A percentile compares a stretch with the other conserved stretches of the same genome.
Conservation (phyloP, 169 alveolate species). For the Eimeria acervulina region DNA sequence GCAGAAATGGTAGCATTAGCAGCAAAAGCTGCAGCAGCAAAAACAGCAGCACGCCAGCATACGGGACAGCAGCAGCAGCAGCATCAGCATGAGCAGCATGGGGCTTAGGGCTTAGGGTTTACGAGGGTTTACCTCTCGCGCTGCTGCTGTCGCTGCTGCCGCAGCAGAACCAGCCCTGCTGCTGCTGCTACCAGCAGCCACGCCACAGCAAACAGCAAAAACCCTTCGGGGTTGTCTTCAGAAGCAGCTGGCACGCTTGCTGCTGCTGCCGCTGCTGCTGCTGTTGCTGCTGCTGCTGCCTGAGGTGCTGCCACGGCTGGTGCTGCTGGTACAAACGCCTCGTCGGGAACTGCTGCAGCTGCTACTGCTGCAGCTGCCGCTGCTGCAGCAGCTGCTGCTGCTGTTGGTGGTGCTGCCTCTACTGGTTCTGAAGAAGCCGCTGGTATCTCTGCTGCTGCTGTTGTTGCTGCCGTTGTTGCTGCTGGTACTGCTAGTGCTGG, state of each 20-base stretch:
- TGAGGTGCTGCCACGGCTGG: neutral
- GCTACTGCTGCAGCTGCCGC: conserved; percentile 1
- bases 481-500: conserved; percentile 12
- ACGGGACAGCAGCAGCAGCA: neutral
- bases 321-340: neutral
- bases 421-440: neutral
- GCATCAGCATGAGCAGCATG: neutral
- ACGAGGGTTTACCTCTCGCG: neutral
- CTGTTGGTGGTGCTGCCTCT: no score
- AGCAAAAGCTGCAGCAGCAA: neutral
- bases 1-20: neutral
- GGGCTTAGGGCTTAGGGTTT: neutral
- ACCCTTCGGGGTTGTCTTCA: conserved; percentile 7
- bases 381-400: neutral
- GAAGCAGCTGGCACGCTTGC: neutral
- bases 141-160: conserved; percentile 52
- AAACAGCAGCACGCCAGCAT: neutral
- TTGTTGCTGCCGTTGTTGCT: neutral
- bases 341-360: conserved; percentile 1
- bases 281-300: no score
- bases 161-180: conserved; percentile 34
- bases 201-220: conserved; percentile 10
- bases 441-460: neutral
- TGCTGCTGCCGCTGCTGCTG: no score
- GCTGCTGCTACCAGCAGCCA: conserved; percentile 59